Evolutionary conservation across 257 asterid species (phyloP).

Genomic region (Solanum peruvianum): DNA sequence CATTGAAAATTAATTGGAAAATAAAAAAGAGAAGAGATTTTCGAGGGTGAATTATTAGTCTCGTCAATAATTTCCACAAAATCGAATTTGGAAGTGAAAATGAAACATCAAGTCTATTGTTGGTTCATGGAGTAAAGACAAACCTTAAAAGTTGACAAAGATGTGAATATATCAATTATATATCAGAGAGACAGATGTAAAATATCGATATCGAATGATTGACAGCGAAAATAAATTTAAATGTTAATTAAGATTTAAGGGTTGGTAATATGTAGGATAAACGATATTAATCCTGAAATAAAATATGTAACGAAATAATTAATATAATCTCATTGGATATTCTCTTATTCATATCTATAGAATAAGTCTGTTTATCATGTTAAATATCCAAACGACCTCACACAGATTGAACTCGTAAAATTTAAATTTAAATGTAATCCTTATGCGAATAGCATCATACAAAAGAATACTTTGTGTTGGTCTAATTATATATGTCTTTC

Average conservation of each 20-base stretch:
- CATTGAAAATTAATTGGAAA: background rate
- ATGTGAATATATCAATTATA: background rate
- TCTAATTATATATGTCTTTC: background rate
- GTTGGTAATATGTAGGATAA: too few species aligned
- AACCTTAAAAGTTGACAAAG: background rate
- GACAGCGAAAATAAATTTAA: background rate
- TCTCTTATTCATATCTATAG: background rate
- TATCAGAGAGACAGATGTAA: too few species aligned
- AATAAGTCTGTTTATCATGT: too few species aligned
- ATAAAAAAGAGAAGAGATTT: background rate
- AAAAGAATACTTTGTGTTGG: background rate
- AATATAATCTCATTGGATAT: too few species aligned
- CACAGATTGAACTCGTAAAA: background rate
- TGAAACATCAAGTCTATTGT: background rate
- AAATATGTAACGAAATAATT: too few species aligned
- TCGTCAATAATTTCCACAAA: background rate
- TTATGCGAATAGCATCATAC: background rate
- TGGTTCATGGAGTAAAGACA: background rate
- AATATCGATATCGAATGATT: background rate
- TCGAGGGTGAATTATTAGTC: background rate
- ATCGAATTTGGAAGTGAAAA: background rate
- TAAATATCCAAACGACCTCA: fast-evolving
- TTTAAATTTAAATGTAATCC: background rate
- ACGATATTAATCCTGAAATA: too few species aligned
- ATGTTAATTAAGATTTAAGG: background rate